Evolutionary conservation across 2,329 filamentous ascomycete species (phyloP).

Genomic region (Fusarium drepaniforme): DNA sequence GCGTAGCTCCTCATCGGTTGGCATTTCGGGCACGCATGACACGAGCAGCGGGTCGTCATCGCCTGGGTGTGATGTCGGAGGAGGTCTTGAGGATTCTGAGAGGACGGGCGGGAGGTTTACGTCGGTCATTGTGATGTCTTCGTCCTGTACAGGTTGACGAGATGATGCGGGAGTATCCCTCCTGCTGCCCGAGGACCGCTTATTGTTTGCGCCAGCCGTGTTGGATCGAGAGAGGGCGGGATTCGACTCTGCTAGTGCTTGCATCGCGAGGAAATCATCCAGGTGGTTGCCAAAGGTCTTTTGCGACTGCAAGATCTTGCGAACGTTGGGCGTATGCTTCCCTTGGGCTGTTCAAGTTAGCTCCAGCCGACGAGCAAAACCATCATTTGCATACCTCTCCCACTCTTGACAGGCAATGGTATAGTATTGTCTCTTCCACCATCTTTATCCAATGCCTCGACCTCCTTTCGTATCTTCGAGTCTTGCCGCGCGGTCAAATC

Average conservation of each 20-base stretch:
- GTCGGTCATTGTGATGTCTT: constrained; percentile 47
- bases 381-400: constrained; percentile 50
- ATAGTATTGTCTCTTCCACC: constrained; percentile 80
- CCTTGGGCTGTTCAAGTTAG: constrained; percentile 52
- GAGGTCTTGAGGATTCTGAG: constrained; percentile 47
- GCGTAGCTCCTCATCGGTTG: constrained; percentile 72
- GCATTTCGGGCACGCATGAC: constrained; percentile 68
- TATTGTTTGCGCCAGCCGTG: constrained; percentile 46
- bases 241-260: constrained; percentile 57
- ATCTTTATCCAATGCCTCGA: constrained; percentile 86
- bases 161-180: constrained; percentile 42
- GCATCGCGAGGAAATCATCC: constrained; percentile 80
- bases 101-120: constrained; percentile 48
- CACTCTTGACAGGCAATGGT: constrained; percentile 70
- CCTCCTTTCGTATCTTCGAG: constrained; percentile 82
- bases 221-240: constrained; percentile 48
- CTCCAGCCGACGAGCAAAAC: not conserved
- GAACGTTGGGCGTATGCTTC: constrained; percentile 77
- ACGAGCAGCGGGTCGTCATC: constrained; percentile 70
- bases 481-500: constrained; percentile 87
- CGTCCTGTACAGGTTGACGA: constrained; percentile 31
- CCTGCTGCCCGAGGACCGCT: constrained; percentile 44
- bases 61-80: constrained; percentile 56
- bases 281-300: constrained; percentile 88
- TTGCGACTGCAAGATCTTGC: constrained; percentile 82